Evolutionary conservation across 176 grass and related monocot genomes (phyloP).

Genomic region (Oryza officinalis): DNA sequence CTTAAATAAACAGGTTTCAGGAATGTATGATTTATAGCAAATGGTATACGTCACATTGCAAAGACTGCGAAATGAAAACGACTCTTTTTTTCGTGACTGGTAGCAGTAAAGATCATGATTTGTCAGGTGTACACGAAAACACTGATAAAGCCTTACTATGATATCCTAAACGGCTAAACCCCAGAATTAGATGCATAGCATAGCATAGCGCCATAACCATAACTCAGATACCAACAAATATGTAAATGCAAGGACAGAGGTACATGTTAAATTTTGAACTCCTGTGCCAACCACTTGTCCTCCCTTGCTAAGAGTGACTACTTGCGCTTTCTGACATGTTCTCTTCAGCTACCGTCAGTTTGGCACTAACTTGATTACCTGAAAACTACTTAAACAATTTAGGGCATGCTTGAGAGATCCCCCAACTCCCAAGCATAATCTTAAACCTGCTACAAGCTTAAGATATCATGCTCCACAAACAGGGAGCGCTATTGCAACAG

Average conservation of each 20-base stretch:
- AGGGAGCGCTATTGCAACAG: neutral
- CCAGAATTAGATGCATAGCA: neutral
- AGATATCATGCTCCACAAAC: neutral
- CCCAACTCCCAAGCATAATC: neutral
- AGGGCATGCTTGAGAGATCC: neutral
- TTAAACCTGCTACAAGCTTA: neutral
- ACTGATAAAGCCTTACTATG: neutral
- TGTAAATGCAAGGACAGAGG: neutral
- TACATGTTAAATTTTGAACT: constrained; percentile 7
- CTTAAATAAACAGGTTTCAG: constrained; percentile 4
- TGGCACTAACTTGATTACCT: constrained; percentile 2
- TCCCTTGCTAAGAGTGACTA: neutral
- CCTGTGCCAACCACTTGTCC: constrained; percentile 21
- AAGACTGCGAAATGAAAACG: neutral
- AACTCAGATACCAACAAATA: constrained; percentile 11
- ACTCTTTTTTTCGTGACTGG: neutral
- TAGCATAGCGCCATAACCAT: neutral
- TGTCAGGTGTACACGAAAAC: neutral
- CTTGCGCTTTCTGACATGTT: constrained; percentile 4
- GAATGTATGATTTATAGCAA: constrained; percentile 10
- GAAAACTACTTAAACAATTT: constrained; percentile 4
- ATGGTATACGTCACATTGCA: neutral
- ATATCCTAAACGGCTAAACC: neutral
- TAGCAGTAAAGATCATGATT: constrained; percentile 15
- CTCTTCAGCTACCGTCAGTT: neutral